Conservation (phyloP, 208 protist species). For the Wallacemonas collosoma region DNA sequence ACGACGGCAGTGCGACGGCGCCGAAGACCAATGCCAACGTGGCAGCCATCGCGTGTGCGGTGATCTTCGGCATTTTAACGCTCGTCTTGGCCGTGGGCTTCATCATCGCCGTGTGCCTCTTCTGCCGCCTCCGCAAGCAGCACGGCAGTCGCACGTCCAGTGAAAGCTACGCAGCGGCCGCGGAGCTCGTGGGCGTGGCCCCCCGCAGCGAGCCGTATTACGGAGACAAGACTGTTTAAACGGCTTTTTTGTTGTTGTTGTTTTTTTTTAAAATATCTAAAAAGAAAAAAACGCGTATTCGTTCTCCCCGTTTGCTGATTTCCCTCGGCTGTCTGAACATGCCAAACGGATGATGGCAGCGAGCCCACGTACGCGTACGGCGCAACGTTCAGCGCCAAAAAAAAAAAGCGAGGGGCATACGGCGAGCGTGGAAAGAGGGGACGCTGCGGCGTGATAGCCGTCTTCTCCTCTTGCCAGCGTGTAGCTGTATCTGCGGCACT, state of each 20-base stretch:
- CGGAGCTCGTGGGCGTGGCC: constrained; percentile 3
- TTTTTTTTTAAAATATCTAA: neutral
- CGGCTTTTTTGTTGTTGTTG: neutral
- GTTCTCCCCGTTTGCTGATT: no score
- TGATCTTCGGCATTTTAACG: constrained; percentile 21
- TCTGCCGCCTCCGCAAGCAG: constrained; percentile 3
- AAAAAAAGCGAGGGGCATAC: no score
- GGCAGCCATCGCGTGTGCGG: constrained; percentile 17
- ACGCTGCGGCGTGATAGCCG: no score
- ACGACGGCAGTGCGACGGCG: neutral
- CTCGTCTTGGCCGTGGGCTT: constrained; percentile 16
- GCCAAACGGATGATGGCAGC: no score
- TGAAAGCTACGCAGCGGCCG: neutral
- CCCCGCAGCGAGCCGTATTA: neutral
- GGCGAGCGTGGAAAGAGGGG: no score
- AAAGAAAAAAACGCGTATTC: neutral
- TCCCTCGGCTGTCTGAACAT: no score
- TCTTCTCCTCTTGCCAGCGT: no score
- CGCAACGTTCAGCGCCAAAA: no score
- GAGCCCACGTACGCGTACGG: no score
- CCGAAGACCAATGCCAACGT: constrained; percentile 4
- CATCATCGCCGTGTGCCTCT: constrained; percentile 9
- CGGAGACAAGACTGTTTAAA: constrained; percentile 1
- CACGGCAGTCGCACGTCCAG: neutral
- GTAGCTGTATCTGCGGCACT: no score